Base-by-base conservation (phyloP, 306 rosid genomes). In the Sesbania bispinosa region DNA sequence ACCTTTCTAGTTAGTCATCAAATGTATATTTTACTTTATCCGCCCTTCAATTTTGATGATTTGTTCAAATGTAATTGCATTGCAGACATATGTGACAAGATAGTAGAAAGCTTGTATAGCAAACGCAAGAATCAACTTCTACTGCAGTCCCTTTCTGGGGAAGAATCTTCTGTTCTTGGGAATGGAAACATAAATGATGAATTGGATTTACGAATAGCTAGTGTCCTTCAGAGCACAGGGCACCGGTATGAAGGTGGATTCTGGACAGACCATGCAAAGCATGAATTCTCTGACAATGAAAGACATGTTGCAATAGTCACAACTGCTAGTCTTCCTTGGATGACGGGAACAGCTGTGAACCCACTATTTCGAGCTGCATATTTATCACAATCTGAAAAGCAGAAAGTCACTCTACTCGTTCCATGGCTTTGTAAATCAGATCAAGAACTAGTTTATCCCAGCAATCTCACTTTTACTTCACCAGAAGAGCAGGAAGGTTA, bases 291-390 rank as follows among this genome's bases (percentile, higher is more conserved):
- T 13, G 83, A 78, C 30, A 80, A 75, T 60, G 92, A 89, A 81
- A 80, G 97, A 65, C 92, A 89, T 74, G 87, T 91, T 81, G 99
- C 99, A 35, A 94, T 94, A 33, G 96, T 94, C 63, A 95, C 99
- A 62, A 95, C 99, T 21, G 99, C 99, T 43, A 95, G 97, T 81
- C 96, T 95, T 86, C 97, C 97, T 69, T 95, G 99, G 99, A 88
- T 95, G 99, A 95, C 97, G 0, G 99, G 99, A 74, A 91, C 99
- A 41, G 93, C 99, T 27, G 99, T 95, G 63, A 95, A 95, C 68
- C 99, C 97, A 26, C 84, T 91, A 72, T 95, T 91, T 78, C 90
- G 99, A 70, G 99, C 99, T 63, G 99, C 99, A 30, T 91, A 95
- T 83, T 84, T 95, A 70, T 88, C 99, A 13, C 79, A 86, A 65